Conservation (phyloP, 2,329 filamentous ascomycete species). For the Neofusicoccum laricinum region DNA sequence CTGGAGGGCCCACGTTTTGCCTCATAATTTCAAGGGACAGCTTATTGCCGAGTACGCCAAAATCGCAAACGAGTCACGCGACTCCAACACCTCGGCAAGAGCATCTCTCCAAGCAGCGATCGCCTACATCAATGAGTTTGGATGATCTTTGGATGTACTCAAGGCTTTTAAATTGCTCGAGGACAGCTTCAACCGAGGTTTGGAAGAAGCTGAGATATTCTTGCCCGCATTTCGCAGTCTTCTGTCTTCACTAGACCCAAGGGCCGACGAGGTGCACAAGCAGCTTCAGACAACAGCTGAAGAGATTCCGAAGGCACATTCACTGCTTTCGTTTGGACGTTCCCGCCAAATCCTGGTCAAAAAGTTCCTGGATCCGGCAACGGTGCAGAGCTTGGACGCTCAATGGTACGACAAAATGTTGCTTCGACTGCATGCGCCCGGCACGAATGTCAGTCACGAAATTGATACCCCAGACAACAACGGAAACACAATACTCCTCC, state of each 20-base stretch:
- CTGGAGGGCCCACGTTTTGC: background rate
- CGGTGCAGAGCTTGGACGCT: too few relatives aligned
- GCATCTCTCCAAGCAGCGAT: background rate
- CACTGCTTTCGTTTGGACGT: too few relatives aligned
- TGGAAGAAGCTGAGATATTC: background rate
- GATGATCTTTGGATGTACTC: background rate
- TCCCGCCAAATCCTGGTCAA: too few relatives aligned
- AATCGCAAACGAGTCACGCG: background rate
- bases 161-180: background rate
- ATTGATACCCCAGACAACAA: background rate
- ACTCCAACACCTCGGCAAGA: background rate
- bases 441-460: background rate
- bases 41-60: background rate
- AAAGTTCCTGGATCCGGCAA: too few relatives aligned
- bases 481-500: background rate
- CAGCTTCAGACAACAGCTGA: too few relatives aligned
- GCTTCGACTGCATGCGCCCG: background rate
- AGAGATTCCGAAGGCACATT: too few relatives aligned
- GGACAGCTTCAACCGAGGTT: background rate
- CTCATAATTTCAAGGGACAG: background rate
- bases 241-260: background rate
- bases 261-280: too few relatives aligned
- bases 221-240: background rate
- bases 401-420: background rate
- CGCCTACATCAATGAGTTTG: background rate